Conservation (phyloP, 2,329 filamentous ascomycete genomes). For the Trichophyton rubrum region DNA sequence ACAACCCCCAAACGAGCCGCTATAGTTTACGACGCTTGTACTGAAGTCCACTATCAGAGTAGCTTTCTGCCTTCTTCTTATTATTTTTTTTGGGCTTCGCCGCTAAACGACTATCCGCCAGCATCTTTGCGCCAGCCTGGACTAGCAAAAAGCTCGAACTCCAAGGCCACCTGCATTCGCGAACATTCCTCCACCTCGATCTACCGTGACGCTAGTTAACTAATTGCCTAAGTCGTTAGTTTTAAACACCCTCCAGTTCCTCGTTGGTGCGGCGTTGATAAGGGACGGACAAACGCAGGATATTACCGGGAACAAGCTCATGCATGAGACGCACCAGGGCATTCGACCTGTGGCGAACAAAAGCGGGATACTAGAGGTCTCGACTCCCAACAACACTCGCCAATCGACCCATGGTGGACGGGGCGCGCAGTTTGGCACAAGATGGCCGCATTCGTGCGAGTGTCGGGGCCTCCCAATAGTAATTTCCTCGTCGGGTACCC, state of each 20-base stretch:
- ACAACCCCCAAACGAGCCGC: neutral
- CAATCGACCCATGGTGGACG: conserved; percentile 13
- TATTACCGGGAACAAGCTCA: conserved; percentile 3
- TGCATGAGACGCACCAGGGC: neutral
- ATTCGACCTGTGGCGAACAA: neutral
- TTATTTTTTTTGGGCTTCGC: neutral
- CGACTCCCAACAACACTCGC: neutral
- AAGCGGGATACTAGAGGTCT: neutral
- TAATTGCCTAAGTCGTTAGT: too few species aligned
- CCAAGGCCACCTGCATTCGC: neutral
- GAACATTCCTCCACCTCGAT: neutral
- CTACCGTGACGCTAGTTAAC: neutral
- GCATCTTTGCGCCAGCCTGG: neutral
- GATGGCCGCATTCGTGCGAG: conserved; percentile 77
- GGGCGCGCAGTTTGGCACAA: conserved; percentile 18
- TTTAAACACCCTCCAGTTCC: neutral
- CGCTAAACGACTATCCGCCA: neutral
- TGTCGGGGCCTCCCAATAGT: conserved; percentile 93
- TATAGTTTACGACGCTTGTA: neutral
- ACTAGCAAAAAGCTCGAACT: neutral
- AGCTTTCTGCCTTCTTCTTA: neutral
- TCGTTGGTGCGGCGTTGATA: neutral
- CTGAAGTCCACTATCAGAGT: too few species aligned
- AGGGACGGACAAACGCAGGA: too few species aligned
- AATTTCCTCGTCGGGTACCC: conserved; percentile 95